These are phyloP conservation scores for Claviceps africana DNA, from an alignment of 2,329 filamentous ascomycete genomes.

Conservation along the genomic window DNA sequence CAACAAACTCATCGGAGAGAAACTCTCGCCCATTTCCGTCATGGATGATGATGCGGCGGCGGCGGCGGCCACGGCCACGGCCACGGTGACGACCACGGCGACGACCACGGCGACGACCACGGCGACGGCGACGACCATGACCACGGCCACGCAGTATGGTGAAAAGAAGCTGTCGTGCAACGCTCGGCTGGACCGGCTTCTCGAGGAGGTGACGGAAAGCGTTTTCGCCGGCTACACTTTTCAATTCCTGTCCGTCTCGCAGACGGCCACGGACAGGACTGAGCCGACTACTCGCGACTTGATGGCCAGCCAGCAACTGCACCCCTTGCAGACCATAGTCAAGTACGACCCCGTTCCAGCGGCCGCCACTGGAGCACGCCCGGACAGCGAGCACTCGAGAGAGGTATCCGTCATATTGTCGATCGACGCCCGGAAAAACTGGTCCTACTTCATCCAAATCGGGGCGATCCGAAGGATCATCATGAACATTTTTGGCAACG, in stretches of 20 bases:
- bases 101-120: neutral
- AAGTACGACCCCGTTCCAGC: constrained; percentile 6
- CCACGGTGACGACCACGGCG: neutral
- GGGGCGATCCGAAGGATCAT: constrained; percentile 39
- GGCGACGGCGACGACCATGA: neutral
- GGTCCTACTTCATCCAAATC: constrained; percentile 40
- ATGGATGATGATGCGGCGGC: neutral
- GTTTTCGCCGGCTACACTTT: constrained; percentile 32
- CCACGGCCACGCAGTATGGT: constrained; percentile 1
- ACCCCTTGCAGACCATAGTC: constrained; percentile 29
- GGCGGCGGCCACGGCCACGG: neutral
- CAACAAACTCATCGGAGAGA: neutral
- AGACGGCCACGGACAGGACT: constrained; percentile 6
- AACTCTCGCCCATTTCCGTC: neutral
- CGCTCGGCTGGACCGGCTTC: constrained; percentile 24
- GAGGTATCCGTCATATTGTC: constrained; percentile 16
- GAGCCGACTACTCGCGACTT: constrained; percentile 5
- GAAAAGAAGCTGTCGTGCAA: constrained; percentile 10
- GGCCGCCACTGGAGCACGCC: neutral
- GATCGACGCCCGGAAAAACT: constrained; percentile 29
- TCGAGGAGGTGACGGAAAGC: constrained; percentile 33
- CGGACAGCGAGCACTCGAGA: constrained; percentile 6
- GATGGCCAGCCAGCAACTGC: constrained; percentile 10
- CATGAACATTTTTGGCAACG: constrained; percentile 50
- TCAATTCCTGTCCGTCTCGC: constrained; percentile 13